phyloP scores from a whole-genome alignment of 306 rosid species.

The Medicago arabica region DNA sequence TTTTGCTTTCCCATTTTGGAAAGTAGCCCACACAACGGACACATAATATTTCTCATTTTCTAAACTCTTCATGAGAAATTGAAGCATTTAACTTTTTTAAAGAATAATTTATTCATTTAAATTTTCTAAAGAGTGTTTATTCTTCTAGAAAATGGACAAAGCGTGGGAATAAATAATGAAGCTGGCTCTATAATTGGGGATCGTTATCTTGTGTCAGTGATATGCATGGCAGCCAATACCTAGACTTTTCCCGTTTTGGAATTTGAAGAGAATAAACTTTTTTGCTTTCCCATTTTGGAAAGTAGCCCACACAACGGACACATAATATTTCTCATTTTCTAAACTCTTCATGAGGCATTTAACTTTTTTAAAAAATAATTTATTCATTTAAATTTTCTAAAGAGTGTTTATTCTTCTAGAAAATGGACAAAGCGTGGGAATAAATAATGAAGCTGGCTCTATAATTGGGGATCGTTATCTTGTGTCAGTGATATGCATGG shows the following conservation, averaged over 20 bases:
- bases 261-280: slow-evolving; percentile 26
- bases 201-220: slow-evolving; percentile 24
- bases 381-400: too few species aligned
- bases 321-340: background rate
- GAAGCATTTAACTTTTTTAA: too few species aligned
- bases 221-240: slow-evolving; percentile 34
- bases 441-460: slow-evolving; percentile 15
- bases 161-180: slow-evolving; percentile 3
- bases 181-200: slow-evolving; percentile 35
- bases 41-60: background rate
- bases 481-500: slow-evolving; percentile 22
- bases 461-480: slow-evolving; percentile 33
- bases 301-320: background rate
- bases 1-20: slow-evolving; percentile 45
- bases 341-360: slow-evolving; percentile 4
- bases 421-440: slow-evolving; percentile 4
- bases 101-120: too few species aligned
- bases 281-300: slow-evolving; percentile 45
- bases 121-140: too few species aligned
- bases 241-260: slow-evolving; percentile 50
- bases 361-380: too few species aligned
- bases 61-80: background rate
- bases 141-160: background rate
- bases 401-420: background rate
- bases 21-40: background rate